Evolutionary conservation across 345 rosid genomes (phyloP).

Genomic region (Eucalyptus pauciflora): DNA sequence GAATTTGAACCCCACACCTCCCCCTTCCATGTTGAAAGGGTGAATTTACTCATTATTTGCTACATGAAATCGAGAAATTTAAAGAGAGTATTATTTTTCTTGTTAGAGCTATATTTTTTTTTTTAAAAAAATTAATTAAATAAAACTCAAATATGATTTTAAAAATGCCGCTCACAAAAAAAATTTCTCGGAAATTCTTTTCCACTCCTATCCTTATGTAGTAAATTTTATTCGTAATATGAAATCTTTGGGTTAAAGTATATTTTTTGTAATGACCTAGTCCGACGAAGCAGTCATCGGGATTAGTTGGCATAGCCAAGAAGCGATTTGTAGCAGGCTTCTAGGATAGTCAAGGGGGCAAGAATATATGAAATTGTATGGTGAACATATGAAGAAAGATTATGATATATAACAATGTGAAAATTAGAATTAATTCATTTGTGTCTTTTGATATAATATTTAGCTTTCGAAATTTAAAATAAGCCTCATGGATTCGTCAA

Average conservation of each 20-base stretch:
- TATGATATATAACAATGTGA: too few species aligned
- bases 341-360: fast-evolving
- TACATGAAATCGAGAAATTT: not conserved
- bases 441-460: too few species aligned
- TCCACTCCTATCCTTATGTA: fast-evolving
- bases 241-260: too few species aligned
- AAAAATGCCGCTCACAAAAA: not conserved
- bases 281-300: fast-evolving
- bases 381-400: fast-evolving
- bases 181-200: fast-evolving
- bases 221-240: not conserved
- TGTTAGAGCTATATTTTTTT: too few species aligned
- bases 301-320: too few species aligned
- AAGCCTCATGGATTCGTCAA: not conserved
- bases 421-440: too few species aligned
- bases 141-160: not conserved
- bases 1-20: too few species aligned
- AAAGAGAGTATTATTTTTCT: not conserved
- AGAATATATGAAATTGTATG: fast-evolving
- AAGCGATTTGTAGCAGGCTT: too few species aligned
- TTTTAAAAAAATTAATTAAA: too few species aligned
- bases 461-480: too few species aligned
- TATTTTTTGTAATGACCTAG: fast-evolving
- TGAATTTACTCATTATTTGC: not conserved
- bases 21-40: too few species aligned